Percentiles rank a stretch among this genome's conserved stretches.
Conservation (phyloP, 345 rosid species). For the Capsella bursapastoris region DNA sequence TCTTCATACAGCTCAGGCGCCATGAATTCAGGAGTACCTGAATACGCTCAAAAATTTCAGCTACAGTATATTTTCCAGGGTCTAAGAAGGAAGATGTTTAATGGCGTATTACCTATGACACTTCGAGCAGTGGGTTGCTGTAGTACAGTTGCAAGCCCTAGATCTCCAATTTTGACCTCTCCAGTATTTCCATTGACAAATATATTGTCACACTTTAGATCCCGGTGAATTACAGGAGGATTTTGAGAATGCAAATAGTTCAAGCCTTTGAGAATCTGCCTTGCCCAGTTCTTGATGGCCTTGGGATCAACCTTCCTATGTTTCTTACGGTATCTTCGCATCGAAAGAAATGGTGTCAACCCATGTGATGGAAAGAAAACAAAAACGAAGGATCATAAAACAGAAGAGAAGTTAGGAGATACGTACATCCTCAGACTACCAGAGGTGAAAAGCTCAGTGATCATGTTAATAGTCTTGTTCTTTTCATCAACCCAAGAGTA, state of each 20-base stretch:
- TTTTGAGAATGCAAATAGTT: conserved; percentile 66
- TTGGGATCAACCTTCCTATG: conserved; percentile 70
- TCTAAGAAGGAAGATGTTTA: background rate
- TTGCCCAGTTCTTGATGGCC: conserved; percentile 86
- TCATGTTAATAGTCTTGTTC: conserved; percentile 87
- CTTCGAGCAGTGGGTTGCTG: conserved; percentile 82
- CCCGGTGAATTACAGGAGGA: conserved; percentile 85
- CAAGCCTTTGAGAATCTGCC: conserved; percentile 77
- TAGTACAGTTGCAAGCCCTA: conserved; percentile 81
- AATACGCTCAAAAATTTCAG: background rate
- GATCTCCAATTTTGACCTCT: conserved; percentile 89
- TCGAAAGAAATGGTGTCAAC: conserved; percentile 19
- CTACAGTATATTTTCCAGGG: conserved; percentile 1
- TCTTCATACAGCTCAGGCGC: conserved; percentile 96
- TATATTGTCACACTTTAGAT: conserved; percentile 84
- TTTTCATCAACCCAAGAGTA: conserved; percentile 90
- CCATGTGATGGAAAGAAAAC: background rate
- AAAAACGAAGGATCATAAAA: background rate
- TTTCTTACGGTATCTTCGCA: conserved; percentile 67
- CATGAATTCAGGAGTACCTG: conserved; percentile 96
- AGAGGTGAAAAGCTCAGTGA: conserved; percentile 93
- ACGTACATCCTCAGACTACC: conserved; percentile 88
- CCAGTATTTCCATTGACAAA: conserved; percentile 87
- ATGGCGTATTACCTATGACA: conserved; percentile 59
- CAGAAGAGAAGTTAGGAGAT: conserved; percentile 15